Evolutionary conservation across 202 grass and related monocot genomes (phyloP).

Genomic region (Setaria italica): DNA sequence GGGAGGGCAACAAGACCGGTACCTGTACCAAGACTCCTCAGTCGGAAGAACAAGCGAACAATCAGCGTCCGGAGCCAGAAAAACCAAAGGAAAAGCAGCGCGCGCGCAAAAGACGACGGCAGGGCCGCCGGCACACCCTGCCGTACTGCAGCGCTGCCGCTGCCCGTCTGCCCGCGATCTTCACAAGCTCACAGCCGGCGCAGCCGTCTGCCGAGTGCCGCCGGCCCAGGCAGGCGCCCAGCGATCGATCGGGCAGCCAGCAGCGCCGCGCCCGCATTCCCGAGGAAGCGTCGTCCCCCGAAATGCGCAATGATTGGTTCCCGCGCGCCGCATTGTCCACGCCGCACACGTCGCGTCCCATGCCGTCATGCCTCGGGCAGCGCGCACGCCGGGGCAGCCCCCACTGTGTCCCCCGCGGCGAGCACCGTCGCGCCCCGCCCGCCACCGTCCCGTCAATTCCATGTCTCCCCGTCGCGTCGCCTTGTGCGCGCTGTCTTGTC

Average conservation of each 20-base stretch:
- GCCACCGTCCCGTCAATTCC: conserved; percentile 54
- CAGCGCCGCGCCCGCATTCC: conserved; percentile 8
- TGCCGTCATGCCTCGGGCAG: conserved; percentile 51
- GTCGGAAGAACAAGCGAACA: conserved; percentile 33
- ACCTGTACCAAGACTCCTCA: conserved; percentile 1
- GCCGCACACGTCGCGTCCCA: conserved; percentile 50
- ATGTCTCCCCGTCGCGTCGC: conserved; percentile 51
- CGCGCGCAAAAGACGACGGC: conserved; percentile 40
- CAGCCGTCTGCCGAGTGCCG: not conserved
- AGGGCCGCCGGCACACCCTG: conserved; percentile 23
- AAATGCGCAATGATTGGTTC: conserved; percentile 53
- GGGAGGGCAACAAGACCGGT: not conserved
- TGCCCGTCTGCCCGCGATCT: not conserved
- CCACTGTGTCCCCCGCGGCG: conserved; percentile 53
- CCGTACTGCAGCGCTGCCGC: conserved; percentile 3
- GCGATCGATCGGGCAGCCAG: not conserved
- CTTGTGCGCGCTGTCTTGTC: conserved; percentile 11
- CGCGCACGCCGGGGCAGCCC: conserved; percentile 41
- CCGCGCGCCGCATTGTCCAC: conserved; percentile 18
- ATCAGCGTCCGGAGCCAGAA: conserved; percentile 44
- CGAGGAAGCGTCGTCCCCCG: conserved; percentile 27
- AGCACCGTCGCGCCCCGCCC: conserved; percentile 44
- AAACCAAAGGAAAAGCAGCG: not conserved
- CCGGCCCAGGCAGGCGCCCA: not conserved
- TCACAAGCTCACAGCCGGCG: not conserved